Conservation (phyloP, 2,329 filamentous ascomycete species). For the Colletotrichum sp. region DNA sequence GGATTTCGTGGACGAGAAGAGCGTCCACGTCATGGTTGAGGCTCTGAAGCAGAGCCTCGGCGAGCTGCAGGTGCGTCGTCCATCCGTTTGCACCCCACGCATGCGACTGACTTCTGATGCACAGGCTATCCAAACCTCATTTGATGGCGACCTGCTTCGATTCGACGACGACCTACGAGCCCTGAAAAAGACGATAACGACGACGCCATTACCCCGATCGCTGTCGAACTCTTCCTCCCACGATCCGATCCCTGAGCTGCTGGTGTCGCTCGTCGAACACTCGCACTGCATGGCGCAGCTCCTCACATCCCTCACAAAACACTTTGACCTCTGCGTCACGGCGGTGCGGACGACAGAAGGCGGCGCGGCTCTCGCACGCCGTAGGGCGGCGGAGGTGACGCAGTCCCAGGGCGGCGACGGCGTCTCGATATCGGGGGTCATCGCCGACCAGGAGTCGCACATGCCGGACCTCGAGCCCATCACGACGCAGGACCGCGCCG, state of each 20-base stretch:
- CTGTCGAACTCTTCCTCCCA: constrained; percentile 39
- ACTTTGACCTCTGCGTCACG: constrained; percentile 93
- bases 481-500: constrained; percentile 74
- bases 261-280: constrained; percentile 71
- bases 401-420: constrained; percentile 49
- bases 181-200: constrained; percentile 62
- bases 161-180: constrained; percentile 77
- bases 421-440: constrained; percentile 70
- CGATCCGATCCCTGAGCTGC: constrained; percentile 53
- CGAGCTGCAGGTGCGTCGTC: constrained; percentile 63
- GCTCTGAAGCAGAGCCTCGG: constrained; percentile 74
- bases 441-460: constrained; percentile 59
- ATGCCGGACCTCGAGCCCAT: constrained; percentile 67
- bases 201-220: constrained; percentile 36
- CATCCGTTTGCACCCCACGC: not conserved
- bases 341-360: constrained; percentile 91
- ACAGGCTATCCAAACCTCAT: constrained; percentile 69
- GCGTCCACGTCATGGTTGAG: constrained; percentile 68
- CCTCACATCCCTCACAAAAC: constrained; percentile 79
- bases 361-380: constrained; percentile 70
- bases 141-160: constrained; percentile 74
- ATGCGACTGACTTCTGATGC: not conserved
- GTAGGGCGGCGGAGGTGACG: constrained; percentile 69
- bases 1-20: constrained; percentile 78
- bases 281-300: constrained; percentile 83